phyloP scores from a whole-genome alignment of 805 yeast genomes.

The Pichia insulana region DNA sequence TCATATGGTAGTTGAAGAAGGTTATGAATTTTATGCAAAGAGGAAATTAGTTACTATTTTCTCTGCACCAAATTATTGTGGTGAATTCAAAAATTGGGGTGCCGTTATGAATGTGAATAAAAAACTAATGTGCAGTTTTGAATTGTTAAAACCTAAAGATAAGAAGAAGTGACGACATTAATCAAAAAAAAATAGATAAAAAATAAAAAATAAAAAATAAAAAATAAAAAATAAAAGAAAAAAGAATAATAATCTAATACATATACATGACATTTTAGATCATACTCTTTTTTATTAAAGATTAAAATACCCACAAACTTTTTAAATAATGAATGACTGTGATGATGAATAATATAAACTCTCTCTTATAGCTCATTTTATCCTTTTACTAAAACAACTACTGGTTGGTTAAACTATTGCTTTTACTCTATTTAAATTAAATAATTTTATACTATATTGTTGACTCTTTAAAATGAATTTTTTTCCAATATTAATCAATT shows the following conservation, averaged over 20 bases:
- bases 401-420: not conserved
- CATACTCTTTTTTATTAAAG: too few species aligned
- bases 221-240: too few species aligned
- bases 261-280: too few species aligned
- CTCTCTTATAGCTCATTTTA: not conserved
- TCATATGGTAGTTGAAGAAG: conserved; percentile 87
- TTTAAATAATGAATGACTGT: too few species aligned
- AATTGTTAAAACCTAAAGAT: conserved; percentile 32
- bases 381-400: not conserved
- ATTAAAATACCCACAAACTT: too few species aligned
- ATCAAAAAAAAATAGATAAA: not conserved
- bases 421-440: not conserved
- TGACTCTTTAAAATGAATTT: too few species aligned
- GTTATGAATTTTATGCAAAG: conserved; percentile 73
- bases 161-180: not conserved
- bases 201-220: not conserved
- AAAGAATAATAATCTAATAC: too few species aligned
- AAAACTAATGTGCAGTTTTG: conserved; percentile 61
- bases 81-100: conserved; percentile 73
- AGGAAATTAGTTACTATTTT: conserved; percentile 70
- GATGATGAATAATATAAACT: too few species aligned
- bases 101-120: conserved; percentile 71
- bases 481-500: too few species aligned
- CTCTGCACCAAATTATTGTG: conserved; percentile 79
- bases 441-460: not conserved